These are phyloP conservation scores for Tetrapisispora iriomotensis DNA, from an alignment of 805 yeast genomes.

Conservation along the genomic window DNA sequence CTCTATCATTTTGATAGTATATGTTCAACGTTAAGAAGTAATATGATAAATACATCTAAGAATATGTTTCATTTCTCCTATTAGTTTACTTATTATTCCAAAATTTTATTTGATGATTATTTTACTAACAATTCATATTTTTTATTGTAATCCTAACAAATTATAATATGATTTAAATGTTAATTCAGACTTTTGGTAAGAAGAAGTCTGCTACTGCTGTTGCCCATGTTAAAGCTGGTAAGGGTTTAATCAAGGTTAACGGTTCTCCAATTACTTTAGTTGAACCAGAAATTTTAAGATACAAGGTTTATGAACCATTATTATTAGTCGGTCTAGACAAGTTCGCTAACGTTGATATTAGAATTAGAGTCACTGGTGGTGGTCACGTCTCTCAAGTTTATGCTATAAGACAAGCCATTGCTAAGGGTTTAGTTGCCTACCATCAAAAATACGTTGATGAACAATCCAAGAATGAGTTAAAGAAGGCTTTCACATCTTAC, in stretches of 20 bases:
- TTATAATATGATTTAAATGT: neutral
- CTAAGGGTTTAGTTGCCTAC: conserved; percentile 99
- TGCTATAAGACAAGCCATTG: conserved; percentile 99
- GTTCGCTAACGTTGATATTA: conserved; percentile 96
- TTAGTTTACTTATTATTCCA: too few species aligned
- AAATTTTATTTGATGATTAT: too few species aligned
- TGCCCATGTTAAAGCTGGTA: conserved; percentile 99
- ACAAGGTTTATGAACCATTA: conserved; percentile 99
- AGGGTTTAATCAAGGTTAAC: conserved; percentile 98
- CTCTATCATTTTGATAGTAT: too few species aligned
- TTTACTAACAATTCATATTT: conserved; percentile 14
- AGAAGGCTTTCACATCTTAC: conserved; percentile 94
- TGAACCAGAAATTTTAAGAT: conserved; percentile 97
- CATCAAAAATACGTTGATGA: conserved; percentile 99
- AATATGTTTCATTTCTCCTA: too few species aligned
- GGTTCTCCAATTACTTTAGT: conserved; percentile 99
- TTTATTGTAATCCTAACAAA: neutral
- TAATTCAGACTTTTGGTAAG: conserved; percentile 91
- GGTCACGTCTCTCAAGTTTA: conserved; percentile 99
- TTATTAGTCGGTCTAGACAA: conserved; percentile 97
- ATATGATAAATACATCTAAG: too few species aligned
- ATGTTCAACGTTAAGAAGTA: too few species aligned
- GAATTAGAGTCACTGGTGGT: conserved; percentile 99
- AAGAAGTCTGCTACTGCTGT: conserved; percentile 99
- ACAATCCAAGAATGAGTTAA: conserved; percentile 98